These are phyloP conservation scores for Boletales sp. DNA, from an alignment of 768 basidiomycete species.

Conservation along the genomic window DNA sequence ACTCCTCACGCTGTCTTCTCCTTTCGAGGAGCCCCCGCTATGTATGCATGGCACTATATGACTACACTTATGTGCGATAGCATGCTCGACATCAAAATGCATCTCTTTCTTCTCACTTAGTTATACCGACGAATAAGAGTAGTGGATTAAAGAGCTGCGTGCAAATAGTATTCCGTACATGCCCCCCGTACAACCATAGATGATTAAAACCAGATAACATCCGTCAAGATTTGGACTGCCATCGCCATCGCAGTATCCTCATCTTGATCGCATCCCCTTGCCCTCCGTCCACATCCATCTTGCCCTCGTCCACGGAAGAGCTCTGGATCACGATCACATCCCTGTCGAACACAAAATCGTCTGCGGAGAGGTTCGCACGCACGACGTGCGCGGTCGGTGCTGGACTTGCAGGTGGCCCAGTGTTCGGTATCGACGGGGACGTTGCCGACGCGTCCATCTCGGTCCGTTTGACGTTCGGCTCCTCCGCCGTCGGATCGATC, in stretches of 20 bases:
- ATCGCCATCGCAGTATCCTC: constrained; percentile 28
- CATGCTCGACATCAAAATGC: constrained; percentile 24
- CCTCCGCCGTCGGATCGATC: constrained; percentile 5
- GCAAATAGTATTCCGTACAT: constrained; percentile 10
- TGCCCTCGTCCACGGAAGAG: not conserved
- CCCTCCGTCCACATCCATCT: constrained; percentile 12
- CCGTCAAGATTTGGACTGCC: constrained; percentile 11
- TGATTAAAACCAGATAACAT: constrained; percentile 10
- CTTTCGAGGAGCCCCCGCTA: constrained; percentile 3
- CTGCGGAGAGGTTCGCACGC: constrained; percentile 15
- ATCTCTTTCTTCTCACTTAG: constrained; percentile 2
- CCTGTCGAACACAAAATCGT: constrained; percentile 22
- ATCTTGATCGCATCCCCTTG: constrained; percentile 13
- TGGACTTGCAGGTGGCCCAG: not conserved
- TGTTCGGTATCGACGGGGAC: not conserved
- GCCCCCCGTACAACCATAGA: constrained; percentile 9
- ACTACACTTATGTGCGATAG: constrained; percentile 22
- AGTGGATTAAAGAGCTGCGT: not conserved
- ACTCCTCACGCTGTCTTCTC: constrained; percentile 1
- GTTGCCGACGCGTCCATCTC: not conserved
- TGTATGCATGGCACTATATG: constrained; percentile 25
- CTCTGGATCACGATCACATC: constrained; percentile 17
- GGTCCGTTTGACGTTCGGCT: not conserved
- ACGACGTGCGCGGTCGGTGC: constrained; percentile 7
- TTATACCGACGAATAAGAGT: not conserved